Evolutionary conservation across 352 stramenopile genomes (phyloP).

Genomic region (Pythium apleroticum): DNA sequence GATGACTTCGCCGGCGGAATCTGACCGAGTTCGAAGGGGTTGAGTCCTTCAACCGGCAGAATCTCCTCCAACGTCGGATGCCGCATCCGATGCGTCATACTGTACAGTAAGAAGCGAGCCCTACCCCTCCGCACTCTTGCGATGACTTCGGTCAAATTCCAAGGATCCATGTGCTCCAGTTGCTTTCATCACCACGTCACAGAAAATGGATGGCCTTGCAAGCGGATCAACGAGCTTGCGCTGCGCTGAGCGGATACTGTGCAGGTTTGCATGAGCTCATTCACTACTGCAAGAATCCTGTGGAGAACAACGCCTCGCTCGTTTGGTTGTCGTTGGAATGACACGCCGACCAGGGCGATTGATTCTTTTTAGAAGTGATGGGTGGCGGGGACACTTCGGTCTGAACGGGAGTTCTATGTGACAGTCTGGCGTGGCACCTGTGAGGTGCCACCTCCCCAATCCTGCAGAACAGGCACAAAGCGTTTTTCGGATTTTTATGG

Average conservation of each 20-base stretch:
- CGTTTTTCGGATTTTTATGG: background rate
- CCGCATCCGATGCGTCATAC: conserved; percentile 14
- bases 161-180: conserved; percentile 24
- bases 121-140: background rate
- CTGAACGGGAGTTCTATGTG: background rate
- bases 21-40: conserved; percentile 14
- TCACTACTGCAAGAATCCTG: no score
- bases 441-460: no score
- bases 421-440: background rate
- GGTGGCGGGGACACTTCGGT: background rate
- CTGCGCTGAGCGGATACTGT: no score
- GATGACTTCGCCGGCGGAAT: conserved; percentile 13
- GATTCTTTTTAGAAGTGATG: no score
- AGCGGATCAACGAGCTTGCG: background rate
- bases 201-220: conserved; percentile 19
- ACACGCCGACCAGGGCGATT: no score
- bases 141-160: conserved; percentile 13
- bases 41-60: conserved; percentile 13
- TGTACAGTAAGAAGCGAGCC: background rate
- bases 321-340: no score
- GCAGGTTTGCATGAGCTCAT: no score
- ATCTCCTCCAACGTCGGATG: conserved; percentile 14
- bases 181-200: conserved; percentile 25
- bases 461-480: no score
- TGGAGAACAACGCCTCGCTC: no score